Evolutionary conservation across 2,329 filamentous ascomycete genomes (phyloP), one percentile per base, ranked within the genome.

Genomic region (Trichoderma aggressivum): DNA sequence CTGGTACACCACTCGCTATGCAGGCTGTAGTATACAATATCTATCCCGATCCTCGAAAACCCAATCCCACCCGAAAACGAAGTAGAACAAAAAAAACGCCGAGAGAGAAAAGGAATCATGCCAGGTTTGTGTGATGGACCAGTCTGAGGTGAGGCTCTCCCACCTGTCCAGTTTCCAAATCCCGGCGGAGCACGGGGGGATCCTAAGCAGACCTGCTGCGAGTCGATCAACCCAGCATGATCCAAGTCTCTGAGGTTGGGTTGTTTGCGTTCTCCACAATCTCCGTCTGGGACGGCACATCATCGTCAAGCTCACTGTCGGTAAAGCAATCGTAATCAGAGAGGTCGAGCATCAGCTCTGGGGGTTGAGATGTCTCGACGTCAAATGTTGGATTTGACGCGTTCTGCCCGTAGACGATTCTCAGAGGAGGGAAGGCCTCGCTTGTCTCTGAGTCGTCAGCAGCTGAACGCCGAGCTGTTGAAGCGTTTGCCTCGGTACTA

Each of bases 211-310:
- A 83, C 81, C 77, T 84, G 82, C 78, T 84, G 81, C 81, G 79
- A 83, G 82, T 80, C 83, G 80, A 84, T 72, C 68, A 70, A 76
- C 80, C 81, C 75, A 85, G 77, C 77, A 84, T 78, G 43, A 84
- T 79, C 83, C 83, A 85, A 72, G 80, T 76, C 55, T 80, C 81
- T 28, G 78, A 75, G 66, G 75, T 75, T 43, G 76, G 74, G 59
- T 75, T 71, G 66, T 76, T 75, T 72, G 76, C 75, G 74, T 75
- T 70, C 59, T 80, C 78, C 63, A 73, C 72, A 62, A 79, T 74
- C 75, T 80, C 78, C 53, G 74, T 74, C 76, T 81, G 78, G 0
- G 75, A 74, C 39, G 77, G 80, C 11, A 74, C 68, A 63, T 78
- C 77, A 58, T 76, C 73, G n/a, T 79, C 78, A 36, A 81, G 73